Evolutionary conservation across 306 rosid genomes (phyloP).

Genomic region (Medicago ruthenica): DNA sequence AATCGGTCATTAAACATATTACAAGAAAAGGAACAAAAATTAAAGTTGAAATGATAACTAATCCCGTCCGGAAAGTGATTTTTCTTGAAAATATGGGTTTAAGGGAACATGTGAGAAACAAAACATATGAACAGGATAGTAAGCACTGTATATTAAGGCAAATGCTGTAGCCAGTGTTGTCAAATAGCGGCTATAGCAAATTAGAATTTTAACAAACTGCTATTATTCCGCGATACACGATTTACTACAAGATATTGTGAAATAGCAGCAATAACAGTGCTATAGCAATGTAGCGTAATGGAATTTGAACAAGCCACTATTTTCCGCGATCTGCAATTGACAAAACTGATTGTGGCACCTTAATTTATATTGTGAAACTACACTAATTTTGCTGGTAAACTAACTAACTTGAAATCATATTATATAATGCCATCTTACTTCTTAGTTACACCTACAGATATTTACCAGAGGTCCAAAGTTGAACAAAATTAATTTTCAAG

Average conservation of each 20-base stretch:
- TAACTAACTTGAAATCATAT: background rate
- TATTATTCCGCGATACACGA: too few relatives aligned
- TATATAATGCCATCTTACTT: background rate
- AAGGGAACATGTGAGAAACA: background rate
- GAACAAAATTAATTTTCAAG: background rate
- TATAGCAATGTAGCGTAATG: too few relatives aligned
- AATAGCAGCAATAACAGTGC: too few relatives aligned
- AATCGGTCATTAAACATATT: constrained; percentile 8
- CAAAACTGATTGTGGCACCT: constrained; percentile 2
- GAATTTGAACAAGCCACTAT: too few relatives aligned
- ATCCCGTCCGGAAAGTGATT: background rate
- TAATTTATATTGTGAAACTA: background rate
- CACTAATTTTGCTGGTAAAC: background rate
- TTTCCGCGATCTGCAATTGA: too few relatives aligned
- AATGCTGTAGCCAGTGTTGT: too few relatives aligned
- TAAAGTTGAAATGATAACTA: background rate
- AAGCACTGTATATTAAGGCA: constrained; percentile 3
- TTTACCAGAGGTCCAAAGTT: background rate
- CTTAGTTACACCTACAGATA: constrained; percentile 2
- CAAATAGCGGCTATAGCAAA: too few relatives aligned
- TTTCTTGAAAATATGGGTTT: background rate
- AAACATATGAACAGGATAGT: background rate
- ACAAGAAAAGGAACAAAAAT: constrained; percentile 22
- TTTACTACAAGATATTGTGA: too few relatives aligned
- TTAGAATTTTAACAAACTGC: too few relatives aligned